Base-by-base conservation (phyloP, 345 rosid genomes). In the Eutrema yunnanense region DNA sequence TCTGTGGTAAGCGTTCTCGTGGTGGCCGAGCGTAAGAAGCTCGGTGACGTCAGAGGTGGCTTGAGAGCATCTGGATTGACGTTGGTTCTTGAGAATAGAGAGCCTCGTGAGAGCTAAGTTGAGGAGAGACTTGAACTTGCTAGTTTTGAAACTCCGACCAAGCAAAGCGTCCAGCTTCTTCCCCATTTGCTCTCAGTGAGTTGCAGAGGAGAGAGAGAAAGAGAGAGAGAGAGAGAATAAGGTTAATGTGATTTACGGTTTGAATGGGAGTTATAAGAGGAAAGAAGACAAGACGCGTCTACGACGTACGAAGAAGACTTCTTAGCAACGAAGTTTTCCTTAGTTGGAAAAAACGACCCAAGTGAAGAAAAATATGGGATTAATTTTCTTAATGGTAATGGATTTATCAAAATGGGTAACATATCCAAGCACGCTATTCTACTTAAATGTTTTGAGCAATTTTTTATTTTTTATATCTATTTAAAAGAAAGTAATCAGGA, bases 101-200 rank as follows among this genome's bases (percentile, higher is more conserved):
- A 90, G 85, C 37, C 99, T 88, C 54, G 93, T 83, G 44, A 85
- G 52, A 62, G 96, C 90, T 16, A 95, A 88, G 58, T 61, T 83
- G 51, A 79, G 38, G 9, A 81, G 82, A 32, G 96, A 58, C 71
- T 82, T 88, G 83, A 89, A 88, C 80, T 90, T 95, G 78, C 72
- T 73, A 14, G 76, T 60, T 81, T 83, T 88, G 86, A 89, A 85
- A 60, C 50, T 74, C 71, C 92, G 88, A 59, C 96, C 84, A 6
- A 94, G 69, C 43, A 94, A 67, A 52, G 89, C 89, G 77, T 88
- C 92, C 0, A 91, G 85, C 74, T 82, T 91, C 89, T 82, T 91
- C 38, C 96, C 96, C 98, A 94, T 59, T 36, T 94, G 48, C 38
- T 56, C 63, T 37, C 46, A 9, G 10, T 34, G 43, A 67, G 78